Percentiles rank a stretch among this genome's conserved stretches.
Evolutionary conservation across 164 flowering plant genomes (phyloP).

Genomic region (Saururus chinensis): DNA sequence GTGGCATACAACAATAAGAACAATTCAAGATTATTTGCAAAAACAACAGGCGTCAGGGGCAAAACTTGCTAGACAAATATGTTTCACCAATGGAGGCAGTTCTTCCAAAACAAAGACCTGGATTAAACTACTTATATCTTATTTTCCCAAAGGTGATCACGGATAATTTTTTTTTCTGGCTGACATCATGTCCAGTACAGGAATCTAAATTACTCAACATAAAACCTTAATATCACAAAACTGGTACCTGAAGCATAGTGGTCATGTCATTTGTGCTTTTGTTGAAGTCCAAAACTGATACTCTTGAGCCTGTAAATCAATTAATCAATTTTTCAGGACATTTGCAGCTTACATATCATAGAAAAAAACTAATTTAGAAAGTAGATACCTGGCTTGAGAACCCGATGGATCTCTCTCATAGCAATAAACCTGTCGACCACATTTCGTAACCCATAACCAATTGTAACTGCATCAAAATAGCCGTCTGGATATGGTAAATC

Average conservation of each 20-base stretch:
- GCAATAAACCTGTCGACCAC: constrained; percentile 56
- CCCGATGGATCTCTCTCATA: constrained; percentile 56
- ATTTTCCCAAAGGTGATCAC: too few relatives aligned
- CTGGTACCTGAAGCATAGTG: constrained; percentile 51
- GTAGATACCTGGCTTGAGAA: constrained; percentile 59
- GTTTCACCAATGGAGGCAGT: too few relatives aligned
- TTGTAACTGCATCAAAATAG: constrained; percentile 74
- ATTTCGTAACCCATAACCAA: constrained; percentile 87
- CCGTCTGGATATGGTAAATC: constrained; percentile 64
- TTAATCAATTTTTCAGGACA: not conserved
- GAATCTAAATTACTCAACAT: too few relatives aligned
- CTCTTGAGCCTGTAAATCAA: constrained; percentile 46
- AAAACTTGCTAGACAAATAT: too few relatives aligned
- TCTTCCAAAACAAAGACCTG: too few relatives aligned
- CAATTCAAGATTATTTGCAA: too few relatives aligned
- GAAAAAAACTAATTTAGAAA: not conserved
- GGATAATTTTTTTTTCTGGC: too few relatives aligned
- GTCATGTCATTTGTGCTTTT: constrained; percentile 40
- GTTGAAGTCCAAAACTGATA: constrained; percentile 81
- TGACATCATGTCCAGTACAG: too few relatives aligned
- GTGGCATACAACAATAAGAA: too few relatives aligned
- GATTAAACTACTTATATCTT: too few relatives aligned
- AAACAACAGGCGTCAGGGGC: too few relatives aligned
- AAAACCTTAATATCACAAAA: not conserved
- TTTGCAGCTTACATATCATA: too few relatives aligned